Conservation (phyloP, 768 basidiomycete genomes). For the Phlebiopsis flavidoalba region DNA sequence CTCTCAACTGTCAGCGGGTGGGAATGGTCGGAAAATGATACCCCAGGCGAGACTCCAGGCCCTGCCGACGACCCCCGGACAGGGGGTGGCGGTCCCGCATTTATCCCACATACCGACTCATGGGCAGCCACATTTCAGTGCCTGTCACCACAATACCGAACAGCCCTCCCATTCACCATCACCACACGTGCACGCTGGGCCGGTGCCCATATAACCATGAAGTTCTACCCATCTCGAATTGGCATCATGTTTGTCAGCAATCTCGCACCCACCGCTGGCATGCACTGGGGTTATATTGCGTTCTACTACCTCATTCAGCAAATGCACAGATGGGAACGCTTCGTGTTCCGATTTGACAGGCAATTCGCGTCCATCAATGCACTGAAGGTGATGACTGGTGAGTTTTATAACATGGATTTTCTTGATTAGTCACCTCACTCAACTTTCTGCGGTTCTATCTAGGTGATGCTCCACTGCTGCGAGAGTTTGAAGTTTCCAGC, state of each 20-base stretch:
- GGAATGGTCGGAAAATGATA: slow-evolving; percentile 5
- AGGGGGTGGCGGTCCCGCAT: slow-evolving; percentile 15
- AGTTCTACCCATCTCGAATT: background rate
- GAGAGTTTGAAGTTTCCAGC: slow-evolving; percentile 75
- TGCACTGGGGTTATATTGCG: slow-evolving; percentile 78
- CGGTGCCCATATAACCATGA: background rate
- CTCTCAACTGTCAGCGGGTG: background rate
- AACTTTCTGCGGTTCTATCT: slow-evolving; percentile 10
- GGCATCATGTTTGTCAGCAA: background rate
- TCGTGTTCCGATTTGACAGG: slow-evolving; percentile 75
- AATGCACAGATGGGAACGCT: slow-evolving; percentile 79
- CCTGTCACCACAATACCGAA: slow-evolving; percentile 1
- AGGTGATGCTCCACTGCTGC: slow-evolving; percentile 71
- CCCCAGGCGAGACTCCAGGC: slow-evolving; percentile 13
- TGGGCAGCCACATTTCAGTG: background rate
- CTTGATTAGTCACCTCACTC: background rate
- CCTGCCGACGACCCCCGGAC: slow-evolving; percentile 11
- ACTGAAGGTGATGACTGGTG: slow-evolving; percentile 68
- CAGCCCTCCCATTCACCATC: background rate
- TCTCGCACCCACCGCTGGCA: slow-evolving; percentile 34
- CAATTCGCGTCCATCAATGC: slow-evolving; percentile 71
- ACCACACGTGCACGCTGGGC: background rate
- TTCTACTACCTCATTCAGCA: slow-evolving; percentile 76
- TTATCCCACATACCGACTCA: background rate
- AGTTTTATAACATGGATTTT: slow-evolving; percentile 17